A percentile compares a stretch with the other conserved stretches of the same genome.
Evolutionary conservation across 352 stramenopile genomes (phyloP).

Genomic region (Pythium insidiosum): DNA sequence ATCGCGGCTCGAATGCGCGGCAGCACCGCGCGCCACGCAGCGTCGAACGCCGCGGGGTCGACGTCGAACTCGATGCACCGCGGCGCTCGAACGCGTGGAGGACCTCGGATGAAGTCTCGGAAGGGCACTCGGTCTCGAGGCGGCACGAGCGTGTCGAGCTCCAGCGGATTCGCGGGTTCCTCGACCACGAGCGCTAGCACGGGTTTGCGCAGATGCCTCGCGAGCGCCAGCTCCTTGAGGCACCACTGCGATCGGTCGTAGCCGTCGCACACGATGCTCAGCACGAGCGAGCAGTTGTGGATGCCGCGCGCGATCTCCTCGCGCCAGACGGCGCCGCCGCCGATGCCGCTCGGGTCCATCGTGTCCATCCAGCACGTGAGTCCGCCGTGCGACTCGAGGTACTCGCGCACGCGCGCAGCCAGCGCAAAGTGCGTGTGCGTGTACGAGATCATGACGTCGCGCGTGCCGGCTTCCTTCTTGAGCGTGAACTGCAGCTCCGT

Average conservation of each 20-base stretch:
- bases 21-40: constrained; percentile 33
- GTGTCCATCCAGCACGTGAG: constrained; percentile 81
- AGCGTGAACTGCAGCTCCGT: constrained; percentile 67
- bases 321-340: constrained; percentile 66
- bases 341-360: constrained; percentile 75
- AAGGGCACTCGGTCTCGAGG: constrained; percentile 39
- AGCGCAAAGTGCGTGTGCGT: constrained; percentile 63
- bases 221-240: constrained; percentile 72
- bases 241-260: constrained; percentile 77
- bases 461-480: constrained; percentile 62
- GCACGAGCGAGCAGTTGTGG: constrained; percentile 58
- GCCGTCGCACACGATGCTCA: constrained; percentile 61
- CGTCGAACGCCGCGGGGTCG: constrained; percentile 30
- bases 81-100: constrained; percentile 19
- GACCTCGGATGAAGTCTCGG: constrained; percentile 40
- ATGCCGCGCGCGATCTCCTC: constrained; percentile 77
- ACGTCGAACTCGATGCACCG: constrained; percentile 45
- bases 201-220: constrained; percentile 62
- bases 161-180: not conserved
- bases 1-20: constrained; percentile 41
- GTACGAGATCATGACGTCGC: constrained; percentile 82
- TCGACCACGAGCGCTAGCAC: constrained; percentile 20
- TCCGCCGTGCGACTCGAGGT: constrained; percentile 43
- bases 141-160: constrained; percentile 29
- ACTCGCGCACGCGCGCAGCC: constrained; percentile 49